phyloP scores from a whole-genome alignment of 495 filamentous ascomycete species.

The Tirmania nivea region DNA sequence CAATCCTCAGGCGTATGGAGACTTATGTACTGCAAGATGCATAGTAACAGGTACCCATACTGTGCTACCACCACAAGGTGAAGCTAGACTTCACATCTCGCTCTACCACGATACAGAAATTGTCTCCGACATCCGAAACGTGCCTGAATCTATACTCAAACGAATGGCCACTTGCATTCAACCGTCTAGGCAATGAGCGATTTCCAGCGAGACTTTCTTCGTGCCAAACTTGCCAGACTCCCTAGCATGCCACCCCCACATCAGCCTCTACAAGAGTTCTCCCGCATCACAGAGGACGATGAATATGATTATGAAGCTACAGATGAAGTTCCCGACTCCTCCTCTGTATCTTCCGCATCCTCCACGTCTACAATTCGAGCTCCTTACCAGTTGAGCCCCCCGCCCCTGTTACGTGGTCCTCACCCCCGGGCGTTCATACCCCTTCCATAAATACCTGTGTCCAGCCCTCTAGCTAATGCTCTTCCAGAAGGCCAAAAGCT shows the following conservation, averaged over 20 bases:
- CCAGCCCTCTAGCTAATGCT: conserved; percentile 5
- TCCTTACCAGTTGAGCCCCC: conserved; percentile 34
- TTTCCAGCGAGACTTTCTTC: conserved; percentile 64
- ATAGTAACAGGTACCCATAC: no score
- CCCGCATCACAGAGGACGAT: conserved; percentile 21
- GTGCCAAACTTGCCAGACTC: conserved; percentile 46
- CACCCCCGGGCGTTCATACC: background rate
- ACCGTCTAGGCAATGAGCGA: conserved; percentile 44
- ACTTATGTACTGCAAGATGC: no score
- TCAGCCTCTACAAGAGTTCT: conserved; percentile 20
- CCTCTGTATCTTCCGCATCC: conserved; percentile 29
- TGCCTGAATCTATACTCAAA: background rate
- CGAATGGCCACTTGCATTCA: background rate
- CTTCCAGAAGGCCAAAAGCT: no score
- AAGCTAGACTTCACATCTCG: no score
- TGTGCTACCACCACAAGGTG: no score
- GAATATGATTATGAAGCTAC: conserved; percentile 24
- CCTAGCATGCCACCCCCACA: conserved; percentile 32
- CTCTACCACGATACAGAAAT: no score
- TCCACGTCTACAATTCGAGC: conserved; percentile 80
- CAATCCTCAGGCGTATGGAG: no score
- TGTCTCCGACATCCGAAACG: no score
- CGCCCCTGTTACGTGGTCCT: conserved; percentile 4
- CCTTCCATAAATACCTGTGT: background rate
- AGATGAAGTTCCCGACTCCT: conserved; percentile 6